A percentile compares a stretch with the other conserved stretches of the same genome.
phyloP scores from a whole-genome alignment of 768 basidiomycete genomes.

The Hydnomerulius pinastri region DNA sequence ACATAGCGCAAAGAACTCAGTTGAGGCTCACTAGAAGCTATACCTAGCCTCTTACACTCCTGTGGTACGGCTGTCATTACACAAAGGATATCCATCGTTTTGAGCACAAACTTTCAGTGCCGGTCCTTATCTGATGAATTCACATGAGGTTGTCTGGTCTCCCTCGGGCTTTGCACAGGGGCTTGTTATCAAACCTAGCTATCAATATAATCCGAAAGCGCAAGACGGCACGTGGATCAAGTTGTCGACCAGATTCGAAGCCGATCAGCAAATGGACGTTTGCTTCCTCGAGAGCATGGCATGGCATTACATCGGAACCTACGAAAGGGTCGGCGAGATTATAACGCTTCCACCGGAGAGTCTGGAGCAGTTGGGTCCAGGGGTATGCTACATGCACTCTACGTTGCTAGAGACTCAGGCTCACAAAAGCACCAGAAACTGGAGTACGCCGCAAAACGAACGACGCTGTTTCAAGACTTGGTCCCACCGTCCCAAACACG shows the following conservation, averaged over 20 bases:
- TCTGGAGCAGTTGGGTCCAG: constrained; percentile 8
- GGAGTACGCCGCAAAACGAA: constrained; percentile 11
- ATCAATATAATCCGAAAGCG: constrained; percentile 29
- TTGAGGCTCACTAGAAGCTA: not conserved
- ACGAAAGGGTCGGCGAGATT: constrained; percentile 20
- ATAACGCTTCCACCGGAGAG: constrained; percentile 15
- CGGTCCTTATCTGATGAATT: constrained; percentile 12
- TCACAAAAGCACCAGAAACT: constrained; percentile 19
- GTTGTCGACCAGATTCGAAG: constrained; percentile 7
- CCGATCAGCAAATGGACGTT: constrained; percentile 20
- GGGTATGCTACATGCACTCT: constrained; percentile 9
- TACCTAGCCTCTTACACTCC: constrained; percentile 2
- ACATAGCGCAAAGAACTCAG: not conserved
- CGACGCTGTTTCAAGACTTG: constrained; percentile 22
- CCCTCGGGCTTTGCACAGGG: constrained; percentile 23
- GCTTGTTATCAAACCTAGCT: constrained; percentile 24
- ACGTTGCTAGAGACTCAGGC: not conserved
- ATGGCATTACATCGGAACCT: constrained; percentile 26
- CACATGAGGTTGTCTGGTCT: constrained; percentile 24
- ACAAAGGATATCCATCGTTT: too few species aligned
- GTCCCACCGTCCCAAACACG: constrained; percentile 23
- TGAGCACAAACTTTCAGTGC: constrained; percentile 5
- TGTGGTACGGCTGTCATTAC: too few species aligned
- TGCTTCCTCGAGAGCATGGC: constrained; percentile 9
- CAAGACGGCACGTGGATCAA: constrained; percentile 19